These are phyloP conservation scores for Ambispora gerdemannii DNA, from an alignment of 192 early-diverging fungal genomes.

Conservation along the genomic window DNA sequence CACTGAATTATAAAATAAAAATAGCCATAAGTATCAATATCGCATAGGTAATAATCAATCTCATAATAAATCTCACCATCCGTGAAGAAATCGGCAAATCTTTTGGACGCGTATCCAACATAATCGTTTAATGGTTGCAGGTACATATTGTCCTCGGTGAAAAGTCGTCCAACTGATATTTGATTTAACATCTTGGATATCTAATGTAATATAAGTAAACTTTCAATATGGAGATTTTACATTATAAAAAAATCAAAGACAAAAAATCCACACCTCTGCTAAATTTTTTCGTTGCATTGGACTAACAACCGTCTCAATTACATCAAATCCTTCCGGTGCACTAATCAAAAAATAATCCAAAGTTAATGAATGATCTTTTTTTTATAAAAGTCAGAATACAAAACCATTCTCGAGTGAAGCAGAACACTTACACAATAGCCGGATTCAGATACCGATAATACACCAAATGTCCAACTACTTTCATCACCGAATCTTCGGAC, in stretches of 20 bases:
- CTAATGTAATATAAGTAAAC: slow-evolving; percentile 28
- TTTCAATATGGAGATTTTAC: not conserved
- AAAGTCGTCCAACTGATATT: slow-evolving; percentile 85
- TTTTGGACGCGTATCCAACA: slow-evolving; percentile 68
- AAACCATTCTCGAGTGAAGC: not conserved
- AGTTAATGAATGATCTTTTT: not conserved
- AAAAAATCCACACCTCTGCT: slow-evolving; percentile 61
- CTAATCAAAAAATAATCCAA: slow-evolving; percentile 41
- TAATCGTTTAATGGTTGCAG: slow-evolving; percentile 77
- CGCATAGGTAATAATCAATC: too few species aligned
- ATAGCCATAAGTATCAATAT: slow-evolving; percentile 1
- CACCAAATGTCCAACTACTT: slow-evolving; percentile 89
- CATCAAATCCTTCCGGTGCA: slow-evolving; percentile 95
- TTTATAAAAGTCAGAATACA: not conserved
- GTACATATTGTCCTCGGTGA: slow-evolving; percentile 68
- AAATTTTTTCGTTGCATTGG: slow-evolving; percentile 95
- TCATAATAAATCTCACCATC: slow-evolving; percentile 50
- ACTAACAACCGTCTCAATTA: slow-evolving; percentile 80
- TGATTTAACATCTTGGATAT: slow-evolving; percentile 94
- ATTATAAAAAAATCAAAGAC: not conserved
- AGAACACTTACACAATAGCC: slow-evolving; percentile 75
- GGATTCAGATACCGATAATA: slow-evolving; percentile 99
- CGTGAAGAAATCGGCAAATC: slow-evolving; percentile 84
- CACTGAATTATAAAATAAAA: slow-evolving; percentile 45
- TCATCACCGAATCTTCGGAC: slow-evolving; percentile 75